These are phyloP conservation scores for Camellia oleifera DNA, from an alignment of 179 eudicot genomes.

Conservation along the genomic window DNA sequence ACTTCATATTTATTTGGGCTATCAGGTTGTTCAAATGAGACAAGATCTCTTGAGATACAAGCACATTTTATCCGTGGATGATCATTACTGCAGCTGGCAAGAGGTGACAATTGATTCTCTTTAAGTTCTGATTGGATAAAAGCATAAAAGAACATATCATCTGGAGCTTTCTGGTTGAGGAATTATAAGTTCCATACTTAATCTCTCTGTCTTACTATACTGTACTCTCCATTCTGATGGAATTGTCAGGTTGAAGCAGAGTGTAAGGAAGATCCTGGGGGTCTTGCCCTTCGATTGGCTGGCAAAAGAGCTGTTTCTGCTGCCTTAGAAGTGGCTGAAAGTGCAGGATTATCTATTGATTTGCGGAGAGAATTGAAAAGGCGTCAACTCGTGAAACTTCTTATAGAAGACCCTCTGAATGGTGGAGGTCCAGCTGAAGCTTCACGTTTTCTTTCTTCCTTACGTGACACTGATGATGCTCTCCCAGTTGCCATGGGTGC, in stretches of 20 bases:
- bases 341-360: too few relatives aligned
- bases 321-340: too few relatives aligned
- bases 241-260: conserved; percentile 66
- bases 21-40: conserved; percentile 73
- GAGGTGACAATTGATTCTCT: conserved; percentile 49
- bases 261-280: conserved; percentile 95
- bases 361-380: too few relatives aligned
- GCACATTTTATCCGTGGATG: conserved; percentile 82
- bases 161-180: background rate
- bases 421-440: too few relatives aligned
- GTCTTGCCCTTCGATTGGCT: conserved; percentile 92
- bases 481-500: too few relatives aligned
- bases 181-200: background rate
- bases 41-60: conserved; percentile 85
- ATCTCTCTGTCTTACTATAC: conserved; percentile 1
- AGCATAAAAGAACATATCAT: background rate
- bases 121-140: background rate
- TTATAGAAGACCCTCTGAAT: too few relatives aligned
- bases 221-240: background rate
- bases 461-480: too few relatives aligned
- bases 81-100: conserved; percentile 87
- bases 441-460: too few relatives aligned
- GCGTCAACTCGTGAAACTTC: too few relatives aligned
- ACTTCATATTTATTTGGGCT: background rate
- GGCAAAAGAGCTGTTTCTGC: too few relatives aligned